These are phyloP conservation scores for Funneliformis mosseae DNA, from an alignment of 192 early-diverging fungal species.

Conservation along the genomic window DNA sequence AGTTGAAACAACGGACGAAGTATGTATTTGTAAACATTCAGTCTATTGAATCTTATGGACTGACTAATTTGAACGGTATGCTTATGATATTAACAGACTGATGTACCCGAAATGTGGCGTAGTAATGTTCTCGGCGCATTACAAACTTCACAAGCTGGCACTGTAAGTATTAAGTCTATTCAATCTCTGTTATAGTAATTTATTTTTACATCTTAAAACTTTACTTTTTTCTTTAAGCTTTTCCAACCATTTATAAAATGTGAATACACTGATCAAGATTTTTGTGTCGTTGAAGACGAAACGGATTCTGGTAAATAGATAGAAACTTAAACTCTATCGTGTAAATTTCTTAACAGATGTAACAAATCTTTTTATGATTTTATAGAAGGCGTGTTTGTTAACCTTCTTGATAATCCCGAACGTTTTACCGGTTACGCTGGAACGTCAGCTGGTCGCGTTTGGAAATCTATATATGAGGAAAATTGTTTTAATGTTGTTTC, in stretches of 20 bases:
- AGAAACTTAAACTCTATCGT: background rate
- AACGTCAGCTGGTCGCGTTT: conserved; percentile 82
- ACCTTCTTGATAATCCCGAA: conserved; percentile 92
- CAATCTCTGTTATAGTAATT: background rate
- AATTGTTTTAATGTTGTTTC: conserved; percentile 88
- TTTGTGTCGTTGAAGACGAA: conserved; percentile 88
- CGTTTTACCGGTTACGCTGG: conserved; percentile 97
- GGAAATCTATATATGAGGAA: conserved; percentile 96
- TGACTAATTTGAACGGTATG: background rate
- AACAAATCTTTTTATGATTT: conserved; percentile 8
- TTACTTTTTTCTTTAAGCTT: conserved; percentile 37
- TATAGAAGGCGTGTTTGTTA: conserved; percentile 80
- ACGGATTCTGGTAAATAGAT: conserved; percentile 42
- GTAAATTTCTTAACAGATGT: background rate
- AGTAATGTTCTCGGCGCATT: conserved; percentile 69
- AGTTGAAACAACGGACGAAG: conserved; percentile 67
- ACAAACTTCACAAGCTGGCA: conserved; percentile 60
- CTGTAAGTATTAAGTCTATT: conserved; percentile 35
- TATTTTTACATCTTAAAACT: background rate
- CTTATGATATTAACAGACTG: conserved; percentile 28
- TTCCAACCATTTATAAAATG: conserved; percentile 59
- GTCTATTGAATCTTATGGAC: background rate
- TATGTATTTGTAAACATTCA: conserved; percentile 31
- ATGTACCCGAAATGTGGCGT: conserved; percentile 49
- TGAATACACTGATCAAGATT: conserved; percentile 77